Base-by-base conservation (phyloP, 352 stramenopile genomes). In the Aphanomyces stellatus region DNA sequence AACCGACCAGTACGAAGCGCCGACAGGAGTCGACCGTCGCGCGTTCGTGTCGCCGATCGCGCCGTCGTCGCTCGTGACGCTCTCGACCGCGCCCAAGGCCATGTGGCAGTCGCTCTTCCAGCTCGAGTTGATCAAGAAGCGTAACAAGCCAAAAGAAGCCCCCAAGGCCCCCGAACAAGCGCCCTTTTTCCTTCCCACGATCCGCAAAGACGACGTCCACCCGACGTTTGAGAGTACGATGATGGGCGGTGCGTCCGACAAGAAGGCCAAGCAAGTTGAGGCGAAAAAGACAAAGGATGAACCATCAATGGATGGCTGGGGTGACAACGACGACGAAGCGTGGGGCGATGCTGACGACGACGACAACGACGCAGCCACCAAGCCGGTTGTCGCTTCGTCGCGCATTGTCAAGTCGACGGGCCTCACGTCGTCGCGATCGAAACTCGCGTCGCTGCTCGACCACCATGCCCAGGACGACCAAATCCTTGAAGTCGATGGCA, bases 171-270 rank as follows among this genome's bases (percentile, higher is more conserved):
- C 93, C 3, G 91, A 96, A 51, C 83, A 91, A 61, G 95, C 95
- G 40, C 95, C 95, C 41, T 98, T 98, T 80, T 98, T 98, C 73
- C 79, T 98, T 35, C 92, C 96, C 71, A 98, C 90, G 53, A 76
- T 83, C 22, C 79, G 85, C 25, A 93, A 88, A 67, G 82, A 93
- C 65, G 79, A 85, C 22, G 82, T 91, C 3, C 73, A 90, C 55
- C 82, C 85, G 22, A 90, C 82, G 33, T 93, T 93, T 68, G 82
- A 72, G 10, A 27, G 60, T 3, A 69, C 76, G 10, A 73, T 75
- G 28, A 70, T 75, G 28, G 25, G 24, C 4, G 53, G 72, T 33
- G 68, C 72, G 2, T 49, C 80, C 5, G 40, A 6, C 17, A 49
- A 62, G 25, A 61, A 42, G 19, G 31, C 53, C 24, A 60, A 64